Conservation (phyloP, 2,329 filamentous ascomycete species). For the Trichoderma sp. region DNA sequence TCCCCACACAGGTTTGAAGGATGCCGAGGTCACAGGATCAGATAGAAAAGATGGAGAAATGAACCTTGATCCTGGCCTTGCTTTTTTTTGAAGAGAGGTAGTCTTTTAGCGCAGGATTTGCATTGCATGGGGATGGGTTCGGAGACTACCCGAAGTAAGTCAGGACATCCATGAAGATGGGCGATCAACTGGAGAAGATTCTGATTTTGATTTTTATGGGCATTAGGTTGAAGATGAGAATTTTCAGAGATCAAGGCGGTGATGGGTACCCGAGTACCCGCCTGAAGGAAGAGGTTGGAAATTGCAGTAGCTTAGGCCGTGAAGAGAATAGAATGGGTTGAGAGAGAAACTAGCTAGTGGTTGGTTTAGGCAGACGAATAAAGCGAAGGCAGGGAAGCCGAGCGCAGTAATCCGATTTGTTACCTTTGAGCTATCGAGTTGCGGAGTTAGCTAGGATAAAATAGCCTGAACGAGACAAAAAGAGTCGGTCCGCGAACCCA, state of each 20-base stretch:
- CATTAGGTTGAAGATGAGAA: background rate
- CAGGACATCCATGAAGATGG: background rate
- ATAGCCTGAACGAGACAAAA: background rate
- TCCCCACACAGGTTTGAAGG: background rate
- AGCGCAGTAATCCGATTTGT: background rate
- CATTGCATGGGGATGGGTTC: background rate
- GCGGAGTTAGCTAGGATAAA: background rate
- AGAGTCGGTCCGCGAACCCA: background rate
- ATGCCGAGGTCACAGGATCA: constrained; percentile 1
- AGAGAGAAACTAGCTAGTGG: background rate
- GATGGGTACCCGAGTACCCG: background rate
- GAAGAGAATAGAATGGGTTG: background rate
- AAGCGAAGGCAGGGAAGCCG: background rate
- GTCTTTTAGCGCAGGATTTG: background rate
- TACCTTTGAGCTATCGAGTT: background rate
- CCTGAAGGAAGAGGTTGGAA: background rate
- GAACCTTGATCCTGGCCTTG: background rate
- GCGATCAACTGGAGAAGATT: background rate
- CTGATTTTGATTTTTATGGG: background rate
- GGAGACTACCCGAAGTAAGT: background rate
- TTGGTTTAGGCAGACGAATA: background rate
- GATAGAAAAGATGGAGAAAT: background rate
- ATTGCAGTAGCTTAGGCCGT: background rate
- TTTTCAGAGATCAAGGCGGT: background rate
- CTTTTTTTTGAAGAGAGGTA: too few relatives aligned